These are phyloP conservation scores for Aspergillus sp. DNA, from an alignment of 2,329 filamentous ascomycete species.

Conservation along the genomic window DNA sequence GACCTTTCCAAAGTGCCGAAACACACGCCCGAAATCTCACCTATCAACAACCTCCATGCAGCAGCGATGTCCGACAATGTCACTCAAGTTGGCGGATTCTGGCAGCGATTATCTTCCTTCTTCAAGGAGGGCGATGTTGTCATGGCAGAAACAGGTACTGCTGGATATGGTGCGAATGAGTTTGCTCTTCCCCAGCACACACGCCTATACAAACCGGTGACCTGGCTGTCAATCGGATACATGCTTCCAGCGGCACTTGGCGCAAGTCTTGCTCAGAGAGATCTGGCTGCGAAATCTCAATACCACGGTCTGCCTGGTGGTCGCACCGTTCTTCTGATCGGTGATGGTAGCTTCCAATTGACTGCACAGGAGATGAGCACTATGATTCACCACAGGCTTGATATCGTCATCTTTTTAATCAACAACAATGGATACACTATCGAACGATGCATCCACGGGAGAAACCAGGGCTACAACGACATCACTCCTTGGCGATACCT, in stretches of 20 bases:
- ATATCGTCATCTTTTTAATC: conserved; percentile 49
- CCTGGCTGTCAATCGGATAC: conserved; percentile 59
- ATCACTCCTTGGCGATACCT: conserved; percentile 50
- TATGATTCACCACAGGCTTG: conserved; percentile 53
- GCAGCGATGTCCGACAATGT: conserved; percentile 24
- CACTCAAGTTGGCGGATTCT: conserved; percentile 50
- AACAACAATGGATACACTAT: conserved; percentile 60
- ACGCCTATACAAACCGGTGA: conserved; percentile 47
- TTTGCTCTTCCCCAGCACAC: conserved; percentile 48
- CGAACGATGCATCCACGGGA: conserved; percentile 54
- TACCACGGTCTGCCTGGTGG: conserved; percentile 13
- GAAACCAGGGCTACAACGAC: conserved; percentile 52
- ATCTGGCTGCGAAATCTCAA: conserved; percentile 11
- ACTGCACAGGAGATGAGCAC: conserved; percentile 63
- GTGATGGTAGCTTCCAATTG: conserved; percentile 62
- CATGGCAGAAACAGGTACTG: conserved; percentile 56
- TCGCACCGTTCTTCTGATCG: conserved; percentile 56
- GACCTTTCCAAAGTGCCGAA: conserved; percentile 50
- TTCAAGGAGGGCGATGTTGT: conserved; percentile 52
- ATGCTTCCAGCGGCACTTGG: conserved; percentile 56
- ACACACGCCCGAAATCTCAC: conserved; percentile 9
- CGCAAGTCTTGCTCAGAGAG: conserved; percentile 47
- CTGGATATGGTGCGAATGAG: conserved; percentile 50
- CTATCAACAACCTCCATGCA: conserved; percentile 43
- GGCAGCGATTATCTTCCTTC: conserved; percentile 43